phyloP scores from a whole-genome alignment of 768 basidiomycete genomes.

The Trichaptum fuscoviolaceum region DNA sequence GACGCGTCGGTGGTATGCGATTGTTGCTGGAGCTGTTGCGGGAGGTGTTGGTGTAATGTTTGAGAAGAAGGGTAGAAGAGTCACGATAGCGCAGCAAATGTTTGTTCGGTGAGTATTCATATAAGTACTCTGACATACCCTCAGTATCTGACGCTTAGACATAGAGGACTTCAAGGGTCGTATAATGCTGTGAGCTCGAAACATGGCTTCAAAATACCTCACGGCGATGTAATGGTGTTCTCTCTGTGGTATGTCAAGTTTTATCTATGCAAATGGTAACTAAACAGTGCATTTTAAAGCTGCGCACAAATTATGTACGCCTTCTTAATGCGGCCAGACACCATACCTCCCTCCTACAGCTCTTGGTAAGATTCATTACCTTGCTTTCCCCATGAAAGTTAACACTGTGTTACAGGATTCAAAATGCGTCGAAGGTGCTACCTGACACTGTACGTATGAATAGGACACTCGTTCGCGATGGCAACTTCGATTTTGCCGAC shows the following conservation, averaged over 20 bases:
- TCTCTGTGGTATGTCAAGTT: slow-evolving; percentile 50
- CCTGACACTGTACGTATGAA: slow-evolving; percentile 57
- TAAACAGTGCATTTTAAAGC: slow-evolving; percentile 27
- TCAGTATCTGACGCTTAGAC: slow-evolving; percentile 3
- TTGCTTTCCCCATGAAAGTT: neutral
- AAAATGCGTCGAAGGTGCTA: slow-evolving; percentile 60
- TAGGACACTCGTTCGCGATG: slow-evolving; percentile 50
- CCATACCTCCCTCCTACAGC: slow-evolving; percentile 72
- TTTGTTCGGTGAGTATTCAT: slow-evolving; percentile 67
- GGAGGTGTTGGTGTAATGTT: slow-evolving; percentile 72
- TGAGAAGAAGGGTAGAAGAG: slow-evolving; percentile 62
- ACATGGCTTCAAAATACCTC: slow-evolving; percentile 64
- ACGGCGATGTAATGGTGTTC: slow-evolving; percentile 83
- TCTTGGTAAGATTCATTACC: slow-evolving; percentile 47
- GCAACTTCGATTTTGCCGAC: slow-evolving; percentile 47
- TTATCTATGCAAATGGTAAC: neutral
- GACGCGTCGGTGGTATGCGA: slow-evolving; percentile 73
- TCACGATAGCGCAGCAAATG: slow-evolving; percentile 77
- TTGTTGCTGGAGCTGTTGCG: slow-evolving; percentile 70
- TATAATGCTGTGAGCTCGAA: slow-evolving; percentile 75
- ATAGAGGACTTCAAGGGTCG: slow-evolving; percentile 82
- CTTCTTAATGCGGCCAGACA: slow-evolving; percentile 74
- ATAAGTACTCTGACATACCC: neutral
- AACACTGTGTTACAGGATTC: slow-evolving; percentile 49
- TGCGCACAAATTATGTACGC: slow-evolving; percentile 86